These are phyloP conservation scores for Chlorociboria aeruginascens DNA, from an alignment of 495 filamentous ascomycete species.

Conservation along the genomic window DNA sequence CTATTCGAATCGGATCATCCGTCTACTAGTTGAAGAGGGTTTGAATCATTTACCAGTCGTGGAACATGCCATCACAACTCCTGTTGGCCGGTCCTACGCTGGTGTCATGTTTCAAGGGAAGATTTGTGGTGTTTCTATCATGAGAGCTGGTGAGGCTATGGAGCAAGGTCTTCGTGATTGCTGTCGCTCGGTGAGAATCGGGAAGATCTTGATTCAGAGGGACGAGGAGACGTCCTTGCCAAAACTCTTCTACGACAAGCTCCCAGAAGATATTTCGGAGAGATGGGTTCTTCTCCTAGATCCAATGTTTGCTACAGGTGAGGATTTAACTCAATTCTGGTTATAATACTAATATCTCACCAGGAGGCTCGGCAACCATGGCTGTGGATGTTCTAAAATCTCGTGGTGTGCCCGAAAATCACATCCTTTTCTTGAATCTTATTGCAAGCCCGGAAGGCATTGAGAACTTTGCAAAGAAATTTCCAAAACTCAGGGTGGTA, in stretches of 20 bases:
- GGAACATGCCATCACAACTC: constrained; percentile 77
- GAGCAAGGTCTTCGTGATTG: constrained; percentile 94
- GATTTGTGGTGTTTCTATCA: constrained; percentile 96
- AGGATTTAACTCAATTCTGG: constrained; percentile 12
- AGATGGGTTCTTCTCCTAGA: constrained; percentile 93
- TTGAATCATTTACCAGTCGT: constrained; percentile 92
- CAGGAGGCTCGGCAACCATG: constrained; percentile 91
- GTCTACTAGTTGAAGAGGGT: constrained; percentile 94
- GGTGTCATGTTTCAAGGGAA: constrained; percentile 95
- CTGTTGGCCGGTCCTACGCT: constrained; percentile 76
- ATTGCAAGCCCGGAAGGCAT: constrained; percentile 93
- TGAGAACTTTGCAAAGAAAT: constrained; percentile 76
- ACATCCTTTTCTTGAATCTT: constrained; percentile 89
- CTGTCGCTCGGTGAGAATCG: constrained; percentile 90
- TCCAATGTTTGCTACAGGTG: constrained; percentile 97
- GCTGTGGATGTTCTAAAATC: constrained; percentile 85
- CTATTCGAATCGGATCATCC: constrained; percentile 97
- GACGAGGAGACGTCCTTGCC: constrained; percentile 92
- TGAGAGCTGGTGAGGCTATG: constrained; percentile 97
- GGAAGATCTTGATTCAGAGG: constrained; percentile 94
- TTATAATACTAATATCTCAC: neutral
- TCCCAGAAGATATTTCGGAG: constrained; percentile 83
- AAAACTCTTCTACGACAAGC: constrained; percentile 91
- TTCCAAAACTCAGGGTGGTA: constrained; percentile 85
- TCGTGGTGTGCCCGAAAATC: constrained; percentile 85